Conservation (phyloP, 169 alveolate genomes). For the Cryptosporidium sp. region DNA sequence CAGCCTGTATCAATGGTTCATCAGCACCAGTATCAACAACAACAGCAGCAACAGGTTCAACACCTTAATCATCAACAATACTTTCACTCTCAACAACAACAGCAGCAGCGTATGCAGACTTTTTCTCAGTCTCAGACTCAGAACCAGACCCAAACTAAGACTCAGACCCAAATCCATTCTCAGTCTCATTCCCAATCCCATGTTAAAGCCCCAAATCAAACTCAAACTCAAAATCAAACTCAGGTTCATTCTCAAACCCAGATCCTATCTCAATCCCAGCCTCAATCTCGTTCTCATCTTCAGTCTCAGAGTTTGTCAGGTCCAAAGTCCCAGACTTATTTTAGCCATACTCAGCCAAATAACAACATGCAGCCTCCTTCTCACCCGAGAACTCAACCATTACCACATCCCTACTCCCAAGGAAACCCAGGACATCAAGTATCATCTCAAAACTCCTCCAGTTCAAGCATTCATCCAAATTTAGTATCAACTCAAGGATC, state of each 20-base stretch:
- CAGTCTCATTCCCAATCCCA: neutral
- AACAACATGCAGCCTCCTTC: neutral
- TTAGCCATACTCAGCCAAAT: neutral
- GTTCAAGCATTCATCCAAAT: neutral
- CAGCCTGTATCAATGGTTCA: neutral
- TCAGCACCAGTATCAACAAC: neutral
- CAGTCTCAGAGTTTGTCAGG: neutral
- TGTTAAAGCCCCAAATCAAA: neutral
- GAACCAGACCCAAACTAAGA: neutral
- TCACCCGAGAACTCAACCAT: constrained; percentile 1
- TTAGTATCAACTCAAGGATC: neutral
- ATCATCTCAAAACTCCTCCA: constrained; percentile 11
- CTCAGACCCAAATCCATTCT: no score
- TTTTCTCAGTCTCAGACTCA: neutral
- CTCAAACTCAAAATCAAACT: neutral
- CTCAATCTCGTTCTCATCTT: neutral
- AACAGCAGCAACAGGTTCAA: constrained; percentile 12
- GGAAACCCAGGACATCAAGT: constrained; percentile 11
- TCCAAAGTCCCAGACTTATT: neutral
- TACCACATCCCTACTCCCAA: constrained; percentile 33
- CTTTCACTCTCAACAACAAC: neutral
- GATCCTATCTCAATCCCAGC: neutral
- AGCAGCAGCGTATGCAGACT: neutral
- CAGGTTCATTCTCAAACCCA: constrained; percentile 7
- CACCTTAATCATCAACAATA: neutral